phyloP scores from a whole-genome alignment of 768 basidiomycete genomes.

The Mycena maculata region DNA sequence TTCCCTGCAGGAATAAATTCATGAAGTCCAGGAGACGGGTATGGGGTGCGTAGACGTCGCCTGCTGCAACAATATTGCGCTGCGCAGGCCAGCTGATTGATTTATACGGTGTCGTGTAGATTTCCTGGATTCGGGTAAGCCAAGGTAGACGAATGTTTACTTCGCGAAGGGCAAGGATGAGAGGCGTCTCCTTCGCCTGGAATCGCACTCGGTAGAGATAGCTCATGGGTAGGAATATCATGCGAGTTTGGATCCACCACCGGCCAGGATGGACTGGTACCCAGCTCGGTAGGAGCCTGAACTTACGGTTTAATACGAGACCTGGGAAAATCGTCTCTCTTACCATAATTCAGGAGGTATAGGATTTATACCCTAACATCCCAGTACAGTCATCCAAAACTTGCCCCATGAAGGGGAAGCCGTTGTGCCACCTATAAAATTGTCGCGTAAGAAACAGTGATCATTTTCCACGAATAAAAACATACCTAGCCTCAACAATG shows the following conservation, averaged over 20 bases:
- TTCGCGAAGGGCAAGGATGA: conserved; percentile 80
- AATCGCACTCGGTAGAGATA: conserved; percentile 80
- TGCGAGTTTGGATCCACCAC: conserved; percentile 99
- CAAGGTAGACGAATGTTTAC: too few species aligned
- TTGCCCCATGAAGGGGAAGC: conserved; percentile 93
- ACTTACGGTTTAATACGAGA: conserved; percentile 5
- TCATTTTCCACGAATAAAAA: not conserved
- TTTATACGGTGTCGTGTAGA: conserved; percentile 86
- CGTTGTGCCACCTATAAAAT: conserved; percentile 73
- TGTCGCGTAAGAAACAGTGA: not conserved
- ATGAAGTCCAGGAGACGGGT: conserved; percentile 73
- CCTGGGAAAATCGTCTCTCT: conserved; percentile 26
- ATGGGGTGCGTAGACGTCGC: conserved; percentile 90
- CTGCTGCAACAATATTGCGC: conserved; percentile 81
- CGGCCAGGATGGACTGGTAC: conserved; percentile 91
- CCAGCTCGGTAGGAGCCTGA: conserved; percentile 90
- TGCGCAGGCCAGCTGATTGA: conserved; percentile 90
- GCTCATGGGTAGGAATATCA: conserved; percentile 92
- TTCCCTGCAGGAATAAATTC: conserved; percentile 65
- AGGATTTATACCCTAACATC: conserved; percentile 79
- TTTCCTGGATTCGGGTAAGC: too few species aligned
- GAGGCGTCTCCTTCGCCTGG: conserved; percentile 74
- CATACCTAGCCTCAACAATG: conserved; percentile 84
- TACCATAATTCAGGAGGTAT: conserved; percentile 93
- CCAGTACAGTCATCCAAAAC: conserved; percentile 92